Conservation (phyloP, 257 asterid species). For the Osmanthus fragrans region DNA sequence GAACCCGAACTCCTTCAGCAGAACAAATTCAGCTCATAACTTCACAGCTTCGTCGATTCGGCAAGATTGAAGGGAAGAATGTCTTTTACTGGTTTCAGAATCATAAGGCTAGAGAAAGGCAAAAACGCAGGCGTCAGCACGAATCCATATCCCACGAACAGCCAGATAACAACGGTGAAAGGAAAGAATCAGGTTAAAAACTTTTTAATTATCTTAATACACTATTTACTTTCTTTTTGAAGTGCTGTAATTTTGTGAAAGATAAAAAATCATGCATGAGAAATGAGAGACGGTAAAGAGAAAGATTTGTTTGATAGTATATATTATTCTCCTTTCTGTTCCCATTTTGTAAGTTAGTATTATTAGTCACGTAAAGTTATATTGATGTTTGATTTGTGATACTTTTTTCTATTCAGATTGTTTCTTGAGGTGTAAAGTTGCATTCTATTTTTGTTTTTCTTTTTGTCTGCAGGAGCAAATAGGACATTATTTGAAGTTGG, state of each 20-base stretch:
- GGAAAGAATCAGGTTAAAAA: constrained; percentile 46
- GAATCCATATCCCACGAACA: constrained; percentile 51
- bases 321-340: no score
- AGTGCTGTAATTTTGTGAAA: constrained; percentile 1
- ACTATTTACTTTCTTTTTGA: not conserved
- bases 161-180: constrained; percentile 23
- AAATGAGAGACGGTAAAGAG: not conserved
- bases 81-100: constrained; percentile 97
- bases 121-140: constrained; percentile 75
- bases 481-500: constrained; percentile 74
- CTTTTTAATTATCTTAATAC: not conserved
- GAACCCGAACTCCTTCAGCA: constrained; percentile 83
- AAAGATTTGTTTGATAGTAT: not conserved
- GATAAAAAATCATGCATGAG: constrained; percentile 5
- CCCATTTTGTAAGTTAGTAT: no score
- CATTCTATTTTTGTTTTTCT: constrained; percentile 5
- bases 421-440: constrained; percentile 40
- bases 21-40: constrained; percentile 92
- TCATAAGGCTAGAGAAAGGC: constrained; percentile 92
- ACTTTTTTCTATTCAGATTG: constrained; percentile 19
- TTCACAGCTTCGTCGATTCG: constrained; percentile 67
- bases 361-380: no score
- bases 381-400: constrained; percentile 21
- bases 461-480: constrained; percentile 52
- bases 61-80: constrained; percentile 92